Conservation (phyloP, 805 yeast species). For the Spathaspora hagerdaliae region DNA sequence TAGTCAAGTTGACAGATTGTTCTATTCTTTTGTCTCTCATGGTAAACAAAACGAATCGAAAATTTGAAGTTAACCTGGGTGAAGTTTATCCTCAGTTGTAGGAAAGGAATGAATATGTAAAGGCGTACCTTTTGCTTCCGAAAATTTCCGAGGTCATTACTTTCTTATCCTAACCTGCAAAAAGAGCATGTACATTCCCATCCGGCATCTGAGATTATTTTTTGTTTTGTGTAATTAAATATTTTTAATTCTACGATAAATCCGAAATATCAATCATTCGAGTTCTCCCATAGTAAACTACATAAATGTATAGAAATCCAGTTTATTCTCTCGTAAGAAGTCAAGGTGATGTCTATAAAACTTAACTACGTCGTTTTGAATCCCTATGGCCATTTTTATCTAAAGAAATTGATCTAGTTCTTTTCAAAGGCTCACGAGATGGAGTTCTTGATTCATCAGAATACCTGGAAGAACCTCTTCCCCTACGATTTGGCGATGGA, state of each 20-base stretch:
- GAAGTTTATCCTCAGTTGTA: too few relatives aligned
- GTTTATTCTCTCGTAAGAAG: too few relatives aligned
- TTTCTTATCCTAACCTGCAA: background rate
- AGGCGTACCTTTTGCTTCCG: background rate
- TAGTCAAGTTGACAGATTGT: too few relatives aligned
- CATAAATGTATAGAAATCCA: too few relatives aligned
- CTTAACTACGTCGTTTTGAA: background rate
- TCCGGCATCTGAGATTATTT: too few relatives aligned
- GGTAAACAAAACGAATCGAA: too few relatives aligned
- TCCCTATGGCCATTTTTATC: background rate
- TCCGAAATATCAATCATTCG: background rate
- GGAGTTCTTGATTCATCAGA: slow-evolving; percentile 5
- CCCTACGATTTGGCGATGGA: background rate
- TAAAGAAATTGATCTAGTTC: background rate
- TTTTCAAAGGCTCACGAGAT: slow-evolving; percentile 3
- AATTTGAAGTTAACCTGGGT: too few relatives aligned
- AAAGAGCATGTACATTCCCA: background rate
- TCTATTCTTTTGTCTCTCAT: too few relatives aligned
- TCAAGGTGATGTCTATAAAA: too few relatives aligned
- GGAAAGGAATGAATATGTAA: too few relatives aligned
- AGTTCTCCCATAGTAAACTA: too few relatives aligned
- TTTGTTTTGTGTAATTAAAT: background rate
- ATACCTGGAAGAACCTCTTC: background rate
- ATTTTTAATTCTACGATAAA: background rate
- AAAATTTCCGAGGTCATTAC: background rate